Base-by-base conservation (phyloP, 768 basidiomycete genomes). In the Boletus huronensis region DNA sequence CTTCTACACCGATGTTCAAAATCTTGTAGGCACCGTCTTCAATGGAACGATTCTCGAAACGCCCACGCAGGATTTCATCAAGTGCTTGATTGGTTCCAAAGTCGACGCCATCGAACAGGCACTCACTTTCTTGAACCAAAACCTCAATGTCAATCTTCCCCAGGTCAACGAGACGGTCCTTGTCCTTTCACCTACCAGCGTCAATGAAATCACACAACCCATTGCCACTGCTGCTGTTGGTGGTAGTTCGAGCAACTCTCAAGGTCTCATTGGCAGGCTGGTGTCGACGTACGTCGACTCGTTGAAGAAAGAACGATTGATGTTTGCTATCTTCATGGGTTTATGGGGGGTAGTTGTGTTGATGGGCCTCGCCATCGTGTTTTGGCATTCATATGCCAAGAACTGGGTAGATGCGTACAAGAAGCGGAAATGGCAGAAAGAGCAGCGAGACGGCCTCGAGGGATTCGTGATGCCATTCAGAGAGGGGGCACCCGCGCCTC, bases 51-150 rank as follows among this genome's bases (percentile, higher is more conserved):
- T 94, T 60, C 81, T 98, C 32, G 85, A 90, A 62, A 66, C 75
- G 3, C 92, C 93, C 0, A 82, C 90, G 11, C 88, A 90, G 62
- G 92, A 90, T 49, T 97, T 98, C 66, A 73, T 97, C 64, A 82
- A 77, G 64, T 98, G 96, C 67, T 79, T 98, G 64, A 81, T 98
- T 61, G 96, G 96, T n/a, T 79, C 81, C 56, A 98, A 98, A 69
- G 86, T 98, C 44, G 76, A 85, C 52, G 90, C 87, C 10, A 77
- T 98, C 64, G 92, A 95, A 71, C 78, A 84, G 17, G 93, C 89
- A 6, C 76, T 97, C 38, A 98, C 93, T 0, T 98, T 96, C 80
- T 75, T 98, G 58, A 87, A 96, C 67, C 75, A 93, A 58, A 92
- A 97, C 72, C 84, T 95, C 44, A 76, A 84, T 45, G 77, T 98